Evolutionary conservation across 305 asterid genomes (phyloP).

Genomic region (Coffea humblotiana): DNA sequence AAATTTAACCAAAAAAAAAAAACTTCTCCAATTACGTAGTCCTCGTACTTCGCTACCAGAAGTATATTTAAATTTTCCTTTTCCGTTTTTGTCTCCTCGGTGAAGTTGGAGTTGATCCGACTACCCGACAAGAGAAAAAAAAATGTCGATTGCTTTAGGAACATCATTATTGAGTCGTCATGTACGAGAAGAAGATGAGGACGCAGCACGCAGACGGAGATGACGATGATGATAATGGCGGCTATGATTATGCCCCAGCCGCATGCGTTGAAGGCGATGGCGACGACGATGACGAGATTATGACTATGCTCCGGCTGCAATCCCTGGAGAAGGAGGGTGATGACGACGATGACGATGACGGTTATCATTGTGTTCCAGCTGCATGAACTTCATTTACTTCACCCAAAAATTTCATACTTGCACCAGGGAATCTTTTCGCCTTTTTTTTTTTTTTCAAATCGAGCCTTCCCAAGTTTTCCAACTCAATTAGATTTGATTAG

Average conservation of each 20-base stretch:
- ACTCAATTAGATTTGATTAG: too few species aligned
- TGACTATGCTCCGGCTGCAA: conserved; percentile 30
- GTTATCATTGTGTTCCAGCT: conserved; percentile 17
- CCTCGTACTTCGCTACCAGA: too few species aligned
- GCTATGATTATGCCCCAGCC: conserved; percentile 12
- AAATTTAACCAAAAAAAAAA: too few species aligned
- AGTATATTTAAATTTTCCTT: too few species aligned
- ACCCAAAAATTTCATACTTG: neutral
- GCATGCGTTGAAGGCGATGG: conserved; percentile 8
- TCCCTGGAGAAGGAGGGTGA: neutral
- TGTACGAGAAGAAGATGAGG: neutral
- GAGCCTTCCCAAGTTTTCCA: too few species aligned
- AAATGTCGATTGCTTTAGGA: conserved; percentile 4
- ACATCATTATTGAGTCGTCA: neutral
- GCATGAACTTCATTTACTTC: neutral
- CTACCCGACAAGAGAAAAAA: neutral
- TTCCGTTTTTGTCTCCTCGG: neutral
- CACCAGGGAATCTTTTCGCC: too few species aligned
- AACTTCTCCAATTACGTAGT: too few species aligned
- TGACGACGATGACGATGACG: conserved; percentile 4
- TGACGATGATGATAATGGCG: conserved; percentile 4
- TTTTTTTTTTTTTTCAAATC: too few species aligned
- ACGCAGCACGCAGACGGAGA: conserved; percentile 4
- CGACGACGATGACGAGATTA: conserved; percentile 21
- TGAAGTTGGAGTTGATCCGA: neutral